phyloP scores from a whole-genome alignment of 495 filamentous ascomycete species.

The Lindgomyces ingoldianus region DNA sequence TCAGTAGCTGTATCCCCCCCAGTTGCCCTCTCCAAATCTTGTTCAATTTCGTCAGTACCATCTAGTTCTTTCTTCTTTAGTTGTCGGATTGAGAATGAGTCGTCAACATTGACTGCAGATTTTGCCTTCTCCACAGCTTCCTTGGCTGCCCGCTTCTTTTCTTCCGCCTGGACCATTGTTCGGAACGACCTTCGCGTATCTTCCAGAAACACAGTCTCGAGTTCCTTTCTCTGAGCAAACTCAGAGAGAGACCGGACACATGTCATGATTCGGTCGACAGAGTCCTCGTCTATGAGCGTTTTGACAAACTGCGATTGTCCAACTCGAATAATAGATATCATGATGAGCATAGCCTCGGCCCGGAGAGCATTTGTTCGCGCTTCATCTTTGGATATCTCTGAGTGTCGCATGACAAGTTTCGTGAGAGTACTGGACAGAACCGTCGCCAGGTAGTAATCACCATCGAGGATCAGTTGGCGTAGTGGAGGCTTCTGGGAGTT shows the following conservation, averaged over 20 bases:
- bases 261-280: conserved; percentile 94
- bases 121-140: conserved; percentile 90
- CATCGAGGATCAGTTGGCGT: conserved; percentile 91
- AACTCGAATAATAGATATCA: conserved; percentile 97
- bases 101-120: conserved; percentile 91
- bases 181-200: conserved; percentile 96
- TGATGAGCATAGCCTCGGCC: conserved; percentile 98
- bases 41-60: conserved; percentile 78
- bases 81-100: conserved; percentile 88
- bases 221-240: conserved; percentile 81
- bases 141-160: conserved; percentile 92
- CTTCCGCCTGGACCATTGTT: conserved; percentile 97
- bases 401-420: conserved; percentile 97
- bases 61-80: conserved; percentile 84
- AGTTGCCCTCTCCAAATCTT: conserved; percentile 91
- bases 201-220: conserved; percentile 90
- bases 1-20: conserved; percentile 84
- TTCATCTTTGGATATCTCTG: conserved; percentile 83
- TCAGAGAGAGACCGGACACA: conserved; percentile 92
- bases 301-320: conserved; percentile 98
- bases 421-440: conserved; percentile 93
- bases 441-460: conserved; percentile 94
- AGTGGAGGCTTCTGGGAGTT: conserved; percentile 95
- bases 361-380: conserved; percentile 91
- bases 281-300: conserved; percentile 95